phyloP scores from a whole-genome alignment of 1,284 basidiomycete genomes.

The Pseudozyma flocculosa region DNA sequence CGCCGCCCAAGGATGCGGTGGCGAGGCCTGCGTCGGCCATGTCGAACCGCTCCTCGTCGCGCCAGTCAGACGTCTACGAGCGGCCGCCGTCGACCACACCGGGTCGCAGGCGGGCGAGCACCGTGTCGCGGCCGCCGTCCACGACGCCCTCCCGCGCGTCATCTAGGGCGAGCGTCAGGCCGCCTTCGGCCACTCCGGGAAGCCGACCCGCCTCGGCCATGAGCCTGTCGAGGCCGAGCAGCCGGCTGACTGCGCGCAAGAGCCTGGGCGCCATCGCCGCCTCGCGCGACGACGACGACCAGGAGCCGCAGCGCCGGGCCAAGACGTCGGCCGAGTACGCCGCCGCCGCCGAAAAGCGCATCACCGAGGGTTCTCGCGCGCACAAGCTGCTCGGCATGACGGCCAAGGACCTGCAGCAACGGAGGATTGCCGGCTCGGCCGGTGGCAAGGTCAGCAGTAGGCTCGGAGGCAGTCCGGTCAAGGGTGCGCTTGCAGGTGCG shows the following conservation, averaged over 20 bases:
- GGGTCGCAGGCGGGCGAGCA: slow-evolving; percentile 25
- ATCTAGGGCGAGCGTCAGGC: slow-evolving; percentile 26
- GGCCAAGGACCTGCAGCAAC: slow-evolving; percentile 62
- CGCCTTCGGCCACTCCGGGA: slow-evolving; percentile 28
- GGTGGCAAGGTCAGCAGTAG: slow-evolving; percentile 47
- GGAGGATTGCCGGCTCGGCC: slow-evolving; percentile 51
- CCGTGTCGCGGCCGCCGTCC: slow-evolving; percentile 19
- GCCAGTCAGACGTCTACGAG: slow-evolving; percentile 28
- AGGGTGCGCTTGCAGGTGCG: slow-evolving; percentile 35
- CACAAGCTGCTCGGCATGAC: slow-evolving; percentile 68
- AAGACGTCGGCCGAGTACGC: slow-evolving; percentile 40
- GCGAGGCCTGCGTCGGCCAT: slow-evolving; percentile 51
- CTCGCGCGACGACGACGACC: slow-evolving; percentile 13
- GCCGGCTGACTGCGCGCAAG: slow-evolving; percentile 38
- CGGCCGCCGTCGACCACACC: slow-evolving; percentile 28
- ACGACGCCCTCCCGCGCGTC: slow-evolving; percentile 28
- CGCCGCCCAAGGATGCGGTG: slow-evolving; percentile 44
- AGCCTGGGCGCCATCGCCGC: slow-evolving; percentile 16
- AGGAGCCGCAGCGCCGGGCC: slow-evolving; percentile 13
- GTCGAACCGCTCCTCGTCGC: slow-evolving; percentile 36
- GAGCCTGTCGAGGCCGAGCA: slow-evolving; percentile 27
- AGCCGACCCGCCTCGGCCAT: slow-evolving; percentile 35
- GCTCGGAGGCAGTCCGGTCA: not conserved
- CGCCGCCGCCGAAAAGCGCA: slow-evolving; percentile 60
- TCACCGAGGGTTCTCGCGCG: slow-evolving; percentile 78